A percentile compares a stretch with the other conserved stretches of the same genome.
phyloP scores from a whole-genome alignment of 2,329 filamentous ascomycete genomes.

The Clarireedia hainanense region DNA sequence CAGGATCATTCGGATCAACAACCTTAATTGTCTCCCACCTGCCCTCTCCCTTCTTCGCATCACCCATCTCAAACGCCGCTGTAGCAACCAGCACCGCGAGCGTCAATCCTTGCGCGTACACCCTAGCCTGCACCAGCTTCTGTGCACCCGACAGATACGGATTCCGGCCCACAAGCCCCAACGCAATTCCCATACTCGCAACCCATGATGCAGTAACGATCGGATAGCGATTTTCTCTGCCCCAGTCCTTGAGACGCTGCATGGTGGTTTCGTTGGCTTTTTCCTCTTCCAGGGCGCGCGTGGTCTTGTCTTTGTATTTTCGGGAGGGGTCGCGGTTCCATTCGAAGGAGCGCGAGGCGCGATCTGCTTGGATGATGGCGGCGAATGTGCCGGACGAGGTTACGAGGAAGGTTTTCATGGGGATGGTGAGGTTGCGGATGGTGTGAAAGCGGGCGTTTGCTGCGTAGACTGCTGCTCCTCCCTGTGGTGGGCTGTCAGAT shows the following conservation, averaged over 20 bases:
- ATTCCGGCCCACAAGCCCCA: constrained; percentile 55
- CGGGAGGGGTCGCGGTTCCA: constrained; percentile 32
- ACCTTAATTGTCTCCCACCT: constrained; percentile 82
- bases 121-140: constrained; percentile 68
- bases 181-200: constrained; percentile 54
- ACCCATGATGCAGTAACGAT: constrained; percentile 63
- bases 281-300: constrained; percentile 13
- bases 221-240: constrained; percentile 59
- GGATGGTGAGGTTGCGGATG: constrained; percentile 76
- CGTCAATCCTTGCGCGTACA: constrained; percentile 67
- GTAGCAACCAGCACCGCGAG: constrained; percentile 59
- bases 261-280: constrained; percentile 38
- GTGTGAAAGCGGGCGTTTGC: constrained; percentile 63
- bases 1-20: constrained; percentile 71
- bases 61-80: constrained; percentile 62
- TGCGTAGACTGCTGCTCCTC: constrained; percentile 50
- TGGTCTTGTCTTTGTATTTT: constrained; percentile 31
- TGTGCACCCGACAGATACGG: constrained; percentile 54
- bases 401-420: constrained; percentile 85
- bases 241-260: constrained; percentile 64
- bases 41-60: constrained; percentile 67
- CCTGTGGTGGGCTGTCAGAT: constrained; percentile 13
- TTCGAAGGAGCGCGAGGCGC: constrained; percentile 64
- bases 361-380: constrained; percentile 82
- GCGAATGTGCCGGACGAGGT: constrained; percentile 75